Conservation (phyloP, 768 basidiomycete genomes). For the Lyophyllum semitale region DNA sequence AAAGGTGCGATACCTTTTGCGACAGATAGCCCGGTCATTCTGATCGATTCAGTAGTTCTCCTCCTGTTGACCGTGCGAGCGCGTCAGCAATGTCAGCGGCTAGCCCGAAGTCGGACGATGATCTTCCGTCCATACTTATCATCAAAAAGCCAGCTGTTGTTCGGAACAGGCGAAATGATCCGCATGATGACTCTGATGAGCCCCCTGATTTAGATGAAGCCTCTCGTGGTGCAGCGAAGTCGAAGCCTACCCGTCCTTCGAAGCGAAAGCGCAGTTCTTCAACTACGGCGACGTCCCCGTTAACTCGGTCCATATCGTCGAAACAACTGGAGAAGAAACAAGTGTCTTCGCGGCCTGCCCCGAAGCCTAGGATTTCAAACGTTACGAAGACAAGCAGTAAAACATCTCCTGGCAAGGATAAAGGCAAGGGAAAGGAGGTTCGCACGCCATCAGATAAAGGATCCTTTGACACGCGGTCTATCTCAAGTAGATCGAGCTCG, state of each 20-base stretch:
- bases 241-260: slow-evolving; percentile 2
- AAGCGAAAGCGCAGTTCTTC: slow-evolving; percentile 26
- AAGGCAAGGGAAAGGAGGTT: slow-evolving; percentile 34
- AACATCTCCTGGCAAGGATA: slow-evolving; percentile 26
- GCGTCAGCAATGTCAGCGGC: slow-evolving; percentile 2
- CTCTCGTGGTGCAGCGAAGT: slow-evolving; percentile 6
- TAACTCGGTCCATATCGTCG: slow-evolving; percentile 3
- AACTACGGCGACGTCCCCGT: not conserved
- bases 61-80: not conserved
- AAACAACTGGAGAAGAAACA: slow-evolving; percentile 12
- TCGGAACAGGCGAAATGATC: not conserved
- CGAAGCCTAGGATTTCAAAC: slow-evolving; percentile 13
- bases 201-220: not conserved
- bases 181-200: not conserved
- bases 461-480: slow-evolving; percentile 19
- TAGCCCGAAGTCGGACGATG: slow-evolving; percentile 6
- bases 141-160: slow-evolving; percentile 14
- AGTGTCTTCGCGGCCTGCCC: not conserved
- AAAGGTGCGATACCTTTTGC: slow-evolving; percentile 7
- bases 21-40: not conserved
- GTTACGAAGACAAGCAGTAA: slow-evolving; percentile 5
- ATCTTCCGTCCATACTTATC: slow-evolving; percentile 35
- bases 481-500: slow-evolving; percentile 34
- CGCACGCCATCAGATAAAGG: slow-evolving; percentile 11
- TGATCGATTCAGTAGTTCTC: slow-evolving; percentile 8